Conservation (phyloP, 2,329 filamentous ascomycete species). For the Tolypocladium paradoxum region DNA sequence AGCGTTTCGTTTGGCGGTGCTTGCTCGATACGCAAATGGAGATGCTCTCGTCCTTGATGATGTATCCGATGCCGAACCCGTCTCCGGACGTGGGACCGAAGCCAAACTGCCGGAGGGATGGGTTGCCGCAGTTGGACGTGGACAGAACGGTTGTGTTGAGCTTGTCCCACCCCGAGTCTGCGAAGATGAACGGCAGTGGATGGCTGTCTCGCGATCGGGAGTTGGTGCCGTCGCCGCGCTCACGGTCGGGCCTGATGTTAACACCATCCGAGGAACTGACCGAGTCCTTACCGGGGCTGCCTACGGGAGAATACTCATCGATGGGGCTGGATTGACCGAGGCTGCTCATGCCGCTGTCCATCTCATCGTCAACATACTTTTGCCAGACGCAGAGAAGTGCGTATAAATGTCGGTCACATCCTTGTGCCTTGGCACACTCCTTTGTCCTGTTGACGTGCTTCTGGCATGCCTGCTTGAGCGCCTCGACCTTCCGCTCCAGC, state of each 20-base stretch:
- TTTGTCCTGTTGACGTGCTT: constrained; percentile 72
- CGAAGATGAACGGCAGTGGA: constrained; percentile 68
- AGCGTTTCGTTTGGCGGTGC: constrained; percentile 84
- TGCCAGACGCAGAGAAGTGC: constrained; percentile 95
- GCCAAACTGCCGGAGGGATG: constrained; percentile 85
- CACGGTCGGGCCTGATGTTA: constrained; percentile 25
- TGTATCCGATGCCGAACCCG: constrained; percentile 96
- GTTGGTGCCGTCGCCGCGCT: constrained; percentile 44
- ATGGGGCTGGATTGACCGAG: constrained; percentile 54
- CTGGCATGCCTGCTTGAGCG: constrained; percentile 71
- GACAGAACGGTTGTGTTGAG: constrained; percentile 90
- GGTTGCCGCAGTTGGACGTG: constrained; percentile 98
- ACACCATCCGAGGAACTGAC: constrained; percentile 21
- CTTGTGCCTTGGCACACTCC: constrained; percentile 80
- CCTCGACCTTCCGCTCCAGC: constrained; percentile 71
- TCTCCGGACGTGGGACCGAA: constrained; percentile 92
- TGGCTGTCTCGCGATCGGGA: constrained; percentile 35
- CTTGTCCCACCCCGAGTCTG: constrained; percentile 85
- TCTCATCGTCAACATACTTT: constrained; percentile 62
- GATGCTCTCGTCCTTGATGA: constrained; percentile 73
- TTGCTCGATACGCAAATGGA: constrained; percentile 89
- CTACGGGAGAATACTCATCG: constrained; percentile 36
- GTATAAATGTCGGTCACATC: constrained; percentile 87
- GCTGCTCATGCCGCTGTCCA: constrained; percentile 41
- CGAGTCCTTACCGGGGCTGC: constrained; percentile 44